These are phyloP conservation scores for Combretum micranthum DNA, from an alignment of 345 rosid species.

Conservation along the genomic window DNA sequence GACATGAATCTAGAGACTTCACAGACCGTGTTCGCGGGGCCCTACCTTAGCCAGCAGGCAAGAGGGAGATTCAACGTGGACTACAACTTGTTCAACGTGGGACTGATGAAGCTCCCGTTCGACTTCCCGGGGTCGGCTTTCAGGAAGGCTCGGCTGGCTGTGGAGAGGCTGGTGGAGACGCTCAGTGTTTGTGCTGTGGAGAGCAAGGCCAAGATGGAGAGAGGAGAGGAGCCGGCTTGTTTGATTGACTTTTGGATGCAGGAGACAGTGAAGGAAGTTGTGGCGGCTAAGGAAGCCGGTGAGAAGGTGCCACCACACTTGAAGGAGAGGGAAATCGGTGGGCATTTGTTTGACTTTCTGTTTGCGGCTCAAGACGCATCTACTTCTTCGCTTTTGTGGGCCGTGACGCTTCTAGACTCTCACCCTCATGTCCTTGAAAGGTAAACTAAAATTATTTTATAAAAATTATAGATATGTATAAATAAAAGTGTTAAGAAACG, in stretches of 20 bases:
- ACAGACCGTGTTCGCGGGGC: slow-evolving; percentile 79
- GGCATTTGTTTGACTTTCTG: slow-evolving; percentile 71
- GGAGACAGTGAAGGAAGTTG: slow-evolving; percentile 32
- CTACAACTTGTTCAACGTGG: slow-evolving; percentile 69
- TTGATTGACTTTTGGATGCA: slow-evolving; percentile 86
- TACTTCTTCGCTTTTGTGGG: slow-evolving; percentile 82
- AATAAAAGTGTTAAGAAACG: background rate
- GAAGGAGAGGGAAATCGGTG: slow-evolving; percentile 46
- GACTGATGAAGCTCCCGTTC: slow-evolving; percentile 60
- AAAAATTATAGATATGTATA: background rate
- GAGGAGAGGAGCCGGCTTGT: slow-evolving; percentile 52
- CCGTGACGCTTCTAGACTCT: slow-evolving; percentile 61
- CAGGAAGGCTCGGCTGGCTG: slow-evolving; percentile 60
- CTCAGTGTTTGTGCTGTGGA: slow-evolving; percentile 33
- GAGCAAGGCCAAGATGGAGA: slow-evolving; percentile 49
- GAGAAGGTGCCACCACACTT: slow-evolving; percentile 34
- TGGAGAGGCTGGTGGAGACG: slow-evolving; percentile 37
- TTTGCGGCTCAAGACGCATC: slow-evolving; percentile 92
- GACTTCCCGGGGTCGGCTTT: slow-evolving; percentile 72
- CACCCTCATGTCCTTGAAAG: slow-evolving; percentile 52
- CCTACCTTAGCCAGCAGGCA: slow-evolving; percentile 34
- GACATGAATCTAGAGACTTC: slow-evolving; percentile 86
- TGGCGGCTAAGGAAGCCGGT: slow-evolving; percentile 23
- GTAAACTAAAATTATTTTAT: background rate
- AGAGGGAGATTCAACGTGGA: slow-evolving; percentile 39